These are phyloP conservation scores for Pseudocercospora crystallina DNA, from an alignment of 2,329 filamentous ascomycete species.

Conservation along the genomic window DNA sequence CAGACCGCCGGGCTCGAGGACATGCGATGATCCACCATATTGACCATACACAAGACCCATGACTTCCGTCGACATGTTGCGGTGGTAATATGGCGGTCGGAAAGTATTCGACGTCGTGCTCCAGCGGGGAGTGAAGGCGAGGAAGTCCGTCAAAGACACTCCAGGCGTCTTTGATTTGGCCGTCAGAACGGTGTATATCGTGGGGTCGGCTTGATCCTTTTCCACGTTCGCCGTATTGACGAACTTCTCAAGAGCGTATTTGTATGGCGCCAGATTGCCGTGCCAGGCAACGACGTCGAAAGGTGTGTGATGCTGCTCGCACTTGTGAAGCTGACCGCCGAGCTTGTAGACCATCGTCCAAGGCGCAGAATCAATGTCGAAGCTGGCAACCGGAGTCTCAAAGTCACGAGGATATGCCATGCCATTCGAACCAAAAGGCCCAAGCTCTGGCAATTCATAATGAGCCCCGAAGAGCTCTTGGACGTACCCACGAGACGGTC, in stretches of 20 bases:
- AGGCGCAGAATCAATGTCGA: slow-evolving; percentile 51
- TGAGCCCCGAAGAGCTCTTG: slow-evolving; percentile 64
- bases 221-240: slow-evolving; percentile 55
- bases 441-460: slow-evolving; percentile 64
- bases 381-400: slow-evolving; percentile 57
- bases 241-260: slow-evolving; percentile 58
- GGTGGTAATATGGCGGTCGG: slow-evolving; percentile 69
- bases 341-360: slow-evolving; percentile 62
- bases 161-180: slow-evolving; percentile 54
- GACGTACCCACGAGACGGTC: slow-evolving; percentile 62
- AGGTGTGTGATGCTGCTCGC: slow-evolving; percentile 62
- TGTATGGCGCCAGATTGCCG: slow-evolving; percentile 61
- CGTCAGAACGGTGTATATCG: slow-evolving; percentile 64
- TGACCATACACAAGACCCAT: slow-evolving; percentile 58
- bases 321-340: slow-evolving; percentile 57
- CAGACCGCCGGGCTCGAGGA: slow-evolving; percentile 39
- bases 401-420: slow-evolving; percentile 66
- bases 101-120: slow-evolving; percentile 67
- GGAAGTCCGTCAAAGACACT: slow-evolving; percentile 63
- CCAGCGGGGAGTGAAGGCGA: slow-evolving; percentile 70
- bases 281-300: slow-evolving; percentile 72
- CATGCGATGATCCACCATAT: slow-evolving; percentile 47
- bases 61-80: slow-evolving; percentile 65
- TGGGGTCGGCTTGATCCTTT: slow-evolving; percentile 64
- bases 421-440: slow-evolving; percentile 63